Evolutionary conservation across 495 filamentous ascomycete species (phyloP), one percentile per base, ranked within the genome.

Genomic region (Talaromyces borbonicus): DNA sequence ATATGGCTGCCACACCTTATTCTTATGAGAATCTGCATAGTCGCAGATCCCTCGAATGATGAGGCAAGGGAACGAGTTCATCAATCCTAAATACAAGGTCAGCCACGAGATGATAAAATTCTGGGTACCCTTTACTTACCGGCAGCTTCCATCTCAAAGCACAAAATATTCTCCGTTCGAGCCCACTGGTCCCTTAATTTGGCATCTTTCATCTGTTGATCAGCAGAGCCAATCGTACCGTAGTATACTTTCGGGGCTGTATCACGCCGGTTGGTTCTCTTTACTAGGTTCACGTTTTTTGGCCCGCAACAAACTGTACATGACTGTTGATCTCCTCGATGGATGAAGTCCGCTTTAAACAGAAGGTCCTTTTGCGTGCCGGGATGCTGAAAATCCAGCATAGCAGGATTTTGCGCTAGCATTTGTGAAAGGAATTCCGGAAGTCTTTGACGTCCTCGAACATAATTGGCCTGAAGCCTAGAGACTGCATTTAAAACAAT

Each of bases 91-190:
- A 18, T 14, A 7, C 2, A 9, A 18, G 22, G 37, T 40, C 18
- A 40, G 37, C 14, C 19, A 20, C 24, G 9, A 23, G 9, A 29
- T 11, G 9, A 40, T 40, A 22, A 12, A 23, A 40, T 16, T 23
- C 6, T 5, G 22, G 9, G 16, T n/a, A n/a, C n/a, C n/a, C 26
- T 29, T 11, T 5, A 40, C 37, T 40, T 22, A 40, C 32, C 45
- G 12, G 35, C 46, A 25, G 46, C 46, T 20, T 67, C 64, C 60
- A 63, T 68, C 39, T 67, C 64, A 37, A 68, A 62, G 30, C 62
- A 68, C 0, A 66, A 24, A 12, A 67, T 55, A 29, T 49, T 52
- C 23, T 59, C 59, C 22, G 68, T 51, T 9, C 43, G 49, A 5
- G 57, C 58, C 30, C 67, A 26, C 29, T 33, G 23, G 23, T 65